phyloP scores from a whole-genome alignment of 2,329 filamentous ascomycete species.

The Lachnellula cervina region DNA sequence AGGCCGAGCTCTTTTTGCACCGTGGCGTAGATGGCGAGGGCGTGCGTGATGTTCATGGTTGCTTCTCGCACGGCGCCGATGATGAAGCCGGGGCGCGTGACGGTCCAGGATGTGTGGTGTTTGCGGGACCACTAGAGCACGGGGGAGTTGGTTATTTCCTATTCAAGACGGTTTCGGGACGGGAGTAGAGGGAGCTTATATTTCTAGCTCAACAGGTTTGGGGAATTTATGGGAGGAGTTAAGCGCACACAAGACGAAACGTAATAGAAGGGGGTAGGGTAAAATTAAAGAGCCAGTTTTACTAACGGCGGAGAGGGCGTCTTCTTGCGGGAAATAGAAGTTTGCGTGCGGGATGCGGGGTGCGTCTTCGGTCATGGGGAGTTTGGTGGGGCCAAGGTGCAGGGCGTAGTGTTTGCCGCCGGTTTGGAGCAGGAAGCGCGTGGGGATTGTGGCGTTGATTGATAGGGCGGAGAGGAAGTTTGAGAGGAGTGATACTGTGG shows the following conservation, averaged over 20 bases:
- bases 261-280: no score
- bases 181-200: no score
- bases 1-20: slow-evolving; percentile 31
- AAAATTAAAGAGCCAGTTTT: no score
- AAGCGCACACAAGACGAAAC: no score
- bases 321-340: slow-evolving; percentile 20
- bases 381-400: slow-evolving; percentile 26
- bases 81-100: slow-evolving; percentile 15
- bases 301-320: slow-evolving; percentile 11
- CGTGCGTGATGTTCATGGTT: slow-evolving; percentile 26
- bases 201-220: no score
- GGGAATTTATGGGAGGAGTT: no score
- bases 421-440: slow-evolving; percentile 27
- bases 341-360: slow-evolving; percentile 2
- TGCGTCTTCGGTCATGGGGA: slow-evolving; percentile 21
- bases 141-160: no score
- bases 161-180: no score
- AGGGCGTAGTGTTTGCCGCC: slow-evolving; percentile 32
- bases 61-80: slow-evolving; percentile 10
- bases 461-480: slow-evolving; percentile 16
- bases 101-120: slow-evolving; percentile 8
- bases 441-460: slow-evolving; percentile 13
- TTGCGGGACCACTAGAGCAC: no score
- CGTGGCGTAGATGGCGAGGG: slow-evolving; percentile 21
- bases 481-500: not conserved